A percentile compares a stretch with the other conserved stretches of the same genome.
phyloP scores from a whole-genome alignment of 306 rosid genomes.

The Canavalia gladiata region DNA sequence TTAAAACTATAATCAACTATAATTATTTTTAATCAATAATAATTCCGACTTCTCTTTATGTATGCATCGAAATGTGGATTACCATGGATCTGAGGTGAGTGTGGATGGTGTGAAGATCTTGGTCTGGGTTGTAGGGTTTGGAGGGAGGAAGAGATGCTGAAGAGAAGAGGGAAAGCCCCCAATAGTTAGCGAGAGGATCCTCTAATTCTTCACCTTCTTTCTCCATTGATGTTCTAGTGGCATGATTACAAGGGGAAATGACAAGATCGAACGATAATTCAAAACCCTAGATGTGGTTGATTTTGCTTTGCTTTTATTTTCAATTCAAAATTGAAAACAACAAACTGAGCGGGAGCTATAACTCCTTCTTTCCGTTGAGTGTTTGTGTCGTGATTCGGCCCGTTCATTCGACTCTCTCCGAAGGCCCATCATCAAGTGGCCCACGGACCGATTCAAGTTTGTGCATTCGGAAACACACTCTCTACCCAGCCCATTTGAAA shows the following conservation, averaged over 20 bases:
- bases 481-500: no score
- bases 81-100: slow-evolving; percentile 73
- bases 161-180: slow-evolving; percentile 70
- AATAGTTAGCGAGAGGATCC: slow-evolving; percentile 68
- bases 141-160: slow-evolving; percentile 40
- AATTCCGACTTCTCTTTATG: no score
- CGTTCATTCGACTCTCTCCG: background rate
- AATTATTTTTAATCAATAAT: background rate
- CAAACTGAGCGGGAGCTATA: slow-evolving; percentile 43
- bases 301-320: background rate
- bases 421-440: background rate
- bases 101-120: slow-evolving; percentile 62
- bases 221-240: slow-evolving; percentile 52
- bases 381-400: no score
- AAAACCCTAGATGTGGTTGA: background rate
- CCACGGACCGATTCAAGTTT: background rate
- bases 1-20: background rate
- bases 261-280: background rate
- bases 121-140: slow-evolving; percentile 49
- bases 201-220: slow-evolving; percentile 32
- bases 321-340: background rate
- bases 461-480: no score
- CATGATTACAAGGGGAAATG: background rate
- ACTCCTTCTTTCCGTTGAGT: background rate
- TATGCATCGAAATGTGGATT: background rate